Evolutionary conservation across 78 protist genomes (phyloP).

Genomic region (Dictyostelium discoideum): dicty_2.7 NC_007089.4:2483501-2484000

Average conservation of each 20-base stretch:
- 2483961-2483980: too few relatives aligned
- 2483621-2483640: background rate
- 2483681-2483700: too few relatives aligned
- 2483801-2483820: background rate
- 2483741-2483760: too few relatives aligned
- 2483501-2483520: slow-evolving; percentile 44
- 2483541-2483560: slow-evolving; percentile 58
- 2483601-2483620: too few relatives aligned
- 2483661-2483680: background rate
- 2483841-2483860: background rate
- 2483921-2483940: background rate
- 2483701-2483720: too few relatives aligned
- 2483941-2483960: background rate
- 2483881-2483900: too few relatives aligned
- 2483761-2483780: background rate
- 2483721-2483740: too few relatives aligned
- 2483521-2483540: slow-evolving; percentile 30
- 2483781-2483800: background rate
- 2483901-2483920: background rate
- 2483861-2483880: too few relatives aligned
- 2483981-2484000: too few relatives aligned
- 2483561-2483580: slow-evolving; percentile 37
- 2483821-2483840: background rate
- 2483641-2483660: too few relatives aligned
- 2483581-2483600: slow-evolving; percentile 58